phyloP scores from a whole-genome alignment of 2,329 filamentous ascomycete species.

The Arachnopeziza araneosa region DNA sequence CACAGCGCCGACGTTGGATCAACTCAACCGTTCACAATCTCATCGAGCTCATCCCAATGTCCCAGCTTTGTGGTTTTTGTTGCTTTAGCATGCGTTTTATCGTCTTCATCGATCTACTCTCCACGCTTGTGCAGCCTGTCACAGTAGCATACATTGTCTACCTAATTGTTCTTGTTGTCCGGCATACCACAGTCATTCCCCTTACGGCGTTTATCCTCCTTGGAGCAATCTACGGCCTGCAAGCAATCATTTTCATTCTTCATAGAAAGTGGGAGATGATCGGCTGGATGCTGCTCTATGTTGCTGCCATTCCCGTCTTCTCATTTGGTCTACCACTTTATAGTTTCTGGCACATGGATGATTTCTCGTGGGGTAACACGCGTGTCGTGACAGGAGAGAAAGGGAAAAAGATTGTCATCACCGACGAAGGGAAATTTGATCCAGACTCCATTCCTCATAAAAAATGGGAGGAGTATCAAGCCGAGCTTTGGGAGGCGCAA shows the following conservation, averaged over 20 bases:
- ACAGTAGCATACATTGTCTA: conserved; percentile 87
- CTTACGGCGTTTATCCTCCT: conserved; percentile 85
- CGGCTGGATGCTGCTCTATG: conserved; percentile 97
- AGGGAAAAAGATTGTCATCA: conserved; percentile 86
- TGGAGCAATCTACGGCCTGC: conserved; percentile 93
- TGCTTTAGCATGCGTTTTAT: conserved; percentile 99
- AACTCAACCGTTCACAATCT: conserved; percentile 99
- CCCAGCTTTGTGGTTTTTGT: conserved; percentile 97
- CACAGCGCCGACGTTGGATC: conserved; percentile 98
- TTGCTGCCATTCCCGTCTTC: conserved; percentile 87
- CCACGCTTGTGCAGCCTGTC: conserved; percentile 86
- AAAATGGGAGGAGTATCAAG: conserved; percentile 99
- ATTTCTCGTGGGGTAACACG: conserved; percentile 99
- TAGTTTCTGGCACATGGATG: conserved; percentile 99
- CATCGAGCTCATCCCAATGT: conserved; percentile 87
- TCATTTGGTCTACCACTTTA: conserved; percentile 86
- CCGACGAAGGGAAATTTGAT: conserved; percentile 97
- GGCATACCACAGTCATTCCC: conserved; percentile 61
- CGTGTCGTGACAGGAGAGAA: conserved; percentile 93
- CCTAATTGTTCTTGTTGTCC: conserved; percentile 68
- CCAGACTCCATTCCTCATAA: conserved; percentile 89
- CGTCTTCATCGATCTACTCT: conserved; percentile 88
- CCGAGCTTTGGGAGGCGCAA: conserved; percentile 92
- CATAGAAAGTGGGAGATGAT: conserved; percentile 99
- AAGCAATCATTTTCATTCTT: conserved; percentile 94